These are phyloP conservation scores for Pholiota molesta DNA, from an alignment of 768 basidiomycete genomes.

Conservation along the genomic window DNA sequence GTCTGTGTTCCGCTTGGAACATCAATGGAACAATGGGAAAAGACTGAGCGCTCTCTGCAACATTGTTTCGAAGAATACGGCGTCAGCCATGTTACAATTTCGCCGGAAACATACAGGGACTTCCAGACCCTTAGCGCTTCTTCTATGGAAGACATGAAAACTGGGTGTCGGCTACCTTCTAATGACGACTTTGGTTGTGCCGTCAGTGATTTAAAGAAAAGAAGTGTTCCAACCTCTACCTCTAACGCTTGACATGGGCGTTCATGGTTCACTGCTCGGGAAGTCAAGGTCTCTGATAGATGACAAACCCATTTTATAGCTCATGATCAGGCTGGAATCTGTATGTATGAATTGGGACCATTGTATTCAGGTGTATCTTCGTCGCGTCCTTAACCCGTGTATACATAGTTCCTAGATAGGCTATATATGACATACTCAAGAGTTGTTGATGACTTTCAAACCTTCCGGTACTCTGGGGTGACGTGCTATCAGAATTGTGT, in stretches of 20 bases:
- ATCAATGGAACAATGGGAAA: constrained; percentile 52
- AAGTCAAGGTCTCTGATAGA: not conserved
- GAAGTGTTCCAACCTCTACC: constrained; percentile 15
- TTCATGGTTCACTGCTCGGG: not conserved
- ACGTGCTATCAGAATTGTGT: constrained; percentile 2
- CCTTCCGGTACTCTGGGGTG: not conserved
- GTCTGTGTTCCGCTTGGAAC: constrained; percentile 52
- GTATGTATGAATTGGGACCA: not conserved
- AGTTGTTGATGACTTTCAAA: not conserved
- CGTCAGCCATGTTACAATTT: constrained; percentile 57
- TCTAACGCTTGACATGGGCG: not conserved
- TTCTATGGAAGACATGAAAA: constrained; percentile 29
- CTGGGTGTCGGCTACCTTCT: constrained; percentile 37
- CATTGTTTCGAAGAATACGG: constrained; percentile 57
- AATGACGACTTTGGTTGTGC: constrained; percentile 48
- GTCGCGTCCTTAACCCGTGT: not conserved
- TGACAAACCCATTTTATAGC: too few species aligned
- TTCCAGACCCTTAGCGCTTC: constrained; percentile 31
- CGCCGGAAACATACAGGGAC: constrained; percentile 47
- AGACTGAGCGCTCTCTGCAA: constrained; percentile 49
- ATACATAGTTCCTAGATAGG: not conserved
- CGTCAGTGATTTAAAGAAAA: constrained; percentile 39
- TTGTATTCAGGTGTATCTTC: not conserved
- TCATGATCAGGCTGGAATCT: not conserved
- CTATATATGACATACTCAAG: not conserved